A percentile compares a stretch with the other conserved stretches of the same genome.
Evolutionary conservation across 805 yeast genomes (phyloP).

Genomic region (Teunomyces cretensis): DNA sequence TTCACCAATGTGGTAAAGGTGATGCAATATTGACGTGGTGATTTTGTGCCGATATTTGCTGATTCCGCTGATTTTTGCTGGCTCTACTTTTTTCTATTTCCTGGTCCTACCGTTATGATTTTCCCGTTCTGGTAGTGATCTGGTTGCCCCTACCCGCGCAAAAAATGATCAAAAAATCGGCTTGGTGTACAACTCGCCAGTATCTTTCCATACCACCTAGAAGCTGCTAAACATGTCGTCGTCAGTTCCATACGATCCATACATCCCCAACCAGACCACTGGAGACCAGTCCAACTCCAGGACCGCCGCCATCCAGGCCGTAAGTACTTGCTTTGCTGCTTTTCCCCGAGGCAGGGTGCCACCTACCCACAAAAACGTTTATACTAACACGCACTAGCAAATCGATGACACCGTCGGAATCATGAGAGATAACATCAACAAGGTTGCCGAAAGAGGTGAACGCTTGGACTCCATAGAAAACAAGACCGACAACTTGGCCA

Average conservation of each 20-base stretch:
- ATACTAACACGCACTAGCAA: constrained; percentile 49
- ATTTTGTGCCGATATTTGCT: too few species aligned
- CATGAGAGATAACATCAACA: constrained; percentile 95
- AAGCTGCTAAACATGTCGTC: constrained; percentile 54
- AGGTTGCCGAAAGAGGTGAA: constrained; percentile 93
- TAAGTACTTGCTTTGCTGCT: constrained; percentile 35
- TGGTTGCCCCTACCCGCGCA: constrained; percentile 4
- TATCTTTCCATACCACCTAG: not conserved
- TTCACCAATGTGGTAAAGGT: too few species aligned
- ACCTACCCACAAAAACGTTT: too few species aligned
- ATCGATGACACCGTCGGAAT: constrained; percentile 95
- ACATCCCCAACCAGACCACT: constrained; percentile 62
- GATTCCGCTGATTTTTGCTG: too few species aligned
- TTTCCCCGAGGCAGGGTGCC: not conserved
- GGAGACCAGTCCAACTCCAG: constrained; percentile 55
- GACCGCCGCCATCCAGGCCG: constrained; percentile 83
- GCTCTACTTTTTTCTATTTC: too few species aligned
- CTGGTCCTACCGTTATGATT: not conserved
- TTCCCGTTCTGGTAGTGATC: constrained; percentile 1
- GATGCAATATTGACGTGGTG: too few species aligned
- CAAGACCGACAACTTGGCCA: constrained; percentile 89
- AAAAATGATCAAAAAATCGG: constrained; percentile 4
- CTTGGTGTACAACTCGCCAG: not conserved
- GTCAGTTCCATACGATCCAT: constrained; percentile 83
- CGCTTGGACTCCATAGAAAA: constrained; percentile 88